Evolutionary conservation across 148 eudicot species (phyloP).

Genomic region (Fagopyrum homotropicum): DNA sequence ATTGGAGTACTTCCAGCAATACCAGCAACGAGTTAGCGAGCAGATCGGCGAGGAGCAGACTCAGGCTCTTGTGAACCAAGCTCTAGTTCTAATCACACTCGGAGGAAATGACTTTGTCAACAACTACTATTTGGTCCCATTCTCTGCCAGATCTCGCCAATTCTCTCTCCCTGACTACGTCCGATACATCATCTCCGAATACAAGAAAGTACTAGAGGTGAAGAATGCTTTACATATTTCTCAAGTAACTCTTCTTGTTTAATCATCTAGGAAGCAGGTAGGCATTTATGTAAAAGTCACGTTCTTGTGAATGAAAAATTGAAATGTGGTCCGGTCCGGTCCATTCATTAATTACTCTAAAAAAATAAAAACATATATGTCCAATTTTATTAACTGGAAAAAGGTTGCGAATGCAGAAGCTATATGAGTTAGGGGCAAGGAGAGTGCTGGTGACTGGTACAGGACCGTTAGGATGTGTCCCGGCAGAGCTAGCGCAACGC

Average conservation of each 20-base stretch:
- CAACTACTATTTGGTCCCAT: conserved; percentile 50
- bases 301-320: neutral
- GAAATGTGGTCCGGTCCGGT: neutral
- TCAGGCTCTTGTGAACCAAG: conserved; percentile 34
- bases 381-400: neutral
- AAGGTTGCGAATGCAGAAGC: conserved; percentile 20
- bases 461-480: conserved; percentile 51
- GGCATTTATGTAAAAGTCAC: neutral
- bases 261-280: too few species aligned
- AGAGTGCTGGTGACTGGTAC: conserved; percentile 52
- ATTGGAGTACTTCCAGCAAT: conserved; percentile 32
- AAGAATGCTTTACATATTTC: neutral
- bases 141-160: conserved; percentile 40
- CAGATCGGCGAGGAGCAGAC: conserved; percentile 29
- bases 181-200: conserved; percentile 37
- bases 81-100: conserved; percentile 45
- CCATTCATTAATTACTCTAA: neutral
- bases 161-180: conserved; percentile 35
- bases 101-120: conserved; percentile 67
- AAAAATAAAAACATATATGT: neutral
- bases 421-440: conserved; percentile 41
- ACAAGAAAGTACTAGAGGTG: conserved; percentile 41
- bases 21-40: conserved; percentile 37
- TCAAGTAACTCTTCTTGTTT: neutral
- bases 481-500: conserved; percentile 40